Percentiles rank a stretch among this genome's conserved stretches.
Conservation (phyloP, 805 yeast genomes). For the Candida boleticola region DNA sequence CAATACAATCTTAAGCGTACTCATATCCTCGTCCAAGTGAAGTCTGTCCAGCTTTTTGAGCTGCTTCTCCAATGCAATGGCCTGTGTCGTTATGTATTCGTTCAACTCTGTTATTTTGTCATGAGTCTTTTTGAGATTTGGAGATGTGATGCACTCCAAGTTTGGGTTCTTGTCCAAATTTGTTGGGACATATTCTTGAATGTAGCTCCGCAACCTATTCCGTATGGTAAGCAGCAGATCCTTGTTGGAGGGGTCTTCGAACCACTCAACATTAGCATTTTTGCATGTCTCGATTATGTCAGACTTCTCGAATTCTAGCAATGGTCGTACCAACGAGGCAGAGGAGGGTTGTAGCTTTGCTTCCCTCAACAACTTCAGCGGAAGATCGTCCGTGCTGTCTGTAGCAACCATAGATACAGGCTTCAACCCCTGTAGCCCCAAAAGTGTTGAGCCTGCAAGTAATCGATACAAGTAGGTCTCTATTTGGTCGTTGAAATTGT, state of each 20-base stretch:
- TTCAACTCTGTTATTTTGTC: constrained; percentile 7
- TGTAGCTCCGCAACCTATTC: constrained; percentile 49
- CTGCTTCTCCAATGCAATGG: background rate
- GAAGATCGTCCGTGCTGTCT: constrained; percentile 2
- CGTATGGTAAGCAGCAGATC: constrained; percentile 55
- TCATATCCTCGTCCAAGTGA: constrained; percentile 2
- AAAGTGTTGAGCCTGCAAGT: constrained; percentile 33
- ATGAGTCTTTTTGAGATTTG: constrained; percentile 12
- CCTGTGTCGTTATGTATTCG: constrained; percentile 4
- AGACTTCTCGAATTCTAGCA: constrained; percentile 45
- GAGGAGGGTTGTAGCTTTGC: background rate
- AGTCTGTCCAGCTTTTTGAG: background rate
- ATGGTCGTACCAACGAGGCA: constrained; percentile 45
- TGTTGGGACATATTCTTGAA: constrained; percentile 21
- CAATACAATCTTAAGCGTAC: constrained; percentile 1
- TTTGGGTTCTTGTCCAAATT: constrained; percentile 5
- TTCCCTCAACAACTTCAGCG: background rate
- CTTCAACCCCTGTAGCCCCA: constrained; percentile 61
- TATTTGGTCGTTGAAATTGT: constrained; percentile 67
- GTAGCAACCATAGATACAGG: constrained; percentile 26
- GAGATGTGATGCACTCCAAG: constrained; percentile 7
- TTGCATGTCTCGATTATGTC: constrained; percentile 48
- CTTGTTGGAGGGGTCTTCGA: constrained; percentile 66
- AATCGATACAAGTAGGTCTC: constrained; percentile 67
- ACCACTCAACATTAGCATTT: constrained; percentile 48